phyloP scores from a whole-genome alignment of 495 filamentous ascomycete genomes.

The Chlorociboria aeruginascens region DNA sequence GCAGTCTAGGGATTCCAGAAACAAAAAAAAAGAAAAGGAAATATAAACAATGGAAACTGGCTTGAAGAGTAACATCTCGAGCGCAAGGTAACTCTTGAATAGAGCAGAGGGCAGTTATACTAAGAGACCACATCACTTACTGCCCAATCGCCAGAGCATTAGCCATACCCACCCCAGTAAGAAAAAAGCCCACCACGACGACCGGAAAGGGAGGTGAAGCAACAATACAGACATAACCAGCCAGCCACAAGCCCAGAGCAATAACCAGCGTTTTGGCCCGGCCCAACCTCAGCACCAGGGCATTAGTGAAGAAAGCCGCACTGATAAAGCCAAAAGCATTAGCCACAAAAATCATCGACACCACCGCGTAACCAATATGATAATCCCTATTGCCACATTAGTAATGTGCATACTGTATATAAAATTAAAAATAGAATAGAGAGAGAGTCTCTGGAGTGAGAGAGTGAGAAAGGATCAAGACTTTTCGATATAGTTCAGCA shows the following conservation, averaged over 20 bases:
- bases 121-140: no score
- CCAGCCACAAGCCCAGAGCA: conserved; percentile 33
- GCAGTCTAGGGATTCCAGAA: no score
- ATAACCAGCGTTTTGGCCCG: conserved; percentile 48
- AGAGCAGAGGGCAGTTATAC: no score
- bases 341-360: conserved; percentile 67
- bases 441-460: no score
- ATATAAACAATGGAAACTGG: no score
- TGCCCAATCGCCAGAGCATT: conserved; percentile 60
- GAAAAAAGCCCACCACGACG: conserved; percentile 51
- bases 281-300: conserved; percentile 43
- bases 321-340: conserved; percentile 66
- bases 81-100: no score
- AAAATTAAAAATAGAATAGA: neutral
- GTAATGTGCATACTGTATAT: no score
- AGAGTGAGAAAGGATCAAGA: no score
- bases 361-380: conserved; percentile 53
- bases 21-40: no score
- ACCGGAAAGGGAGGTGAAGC: conserved; percentile 55
- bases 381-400: conserved; percentile 40
- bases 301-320: conserved; percentile 52
- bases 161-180: conserved; percentile 54
- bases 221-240: conserved; percentile 50
- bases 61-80: no score
- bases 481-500: conserved; percentile 58